Evolutionary conservation across 2,329 filamentous ascomycete genomes (phyloP).

Genomic region (Talaromyces sp.): DNA sequence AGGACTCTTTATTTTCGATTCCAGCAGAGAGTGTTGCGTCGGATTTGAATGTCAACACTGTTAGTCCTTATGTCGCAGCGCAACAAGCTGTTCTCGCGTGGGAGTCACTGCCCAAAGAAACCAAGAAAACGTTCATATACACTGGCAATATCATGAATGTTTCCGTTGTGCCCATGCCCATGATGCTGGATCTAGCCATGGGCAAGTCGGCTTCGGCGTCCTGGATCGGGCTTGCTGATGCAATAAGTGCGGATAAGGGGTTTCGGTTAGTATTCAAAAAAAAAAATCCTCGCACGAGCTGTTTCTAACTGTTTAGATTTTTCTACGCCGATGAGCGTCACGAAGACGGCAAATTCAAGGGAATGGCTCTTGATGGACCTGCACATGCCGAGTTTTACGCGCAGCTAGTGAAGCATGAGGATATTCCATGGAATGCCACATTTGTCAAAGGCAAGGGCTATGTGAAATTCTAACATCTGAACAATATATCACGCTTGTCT

Average conservation of each 20-base stretch:
- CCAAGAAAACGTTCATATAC: constrained; percentile 1
- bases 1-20: constrained; percentile 30
- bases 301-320: neutral
- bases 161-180: neutral
- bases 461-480: constrained; percentile 2
- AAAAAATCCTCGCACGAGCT: neutral
- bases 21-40: constrained; percentile 8
- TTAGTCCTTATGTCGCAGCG: constrained; percentile 8
- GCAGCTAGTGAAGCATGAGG: neutral
- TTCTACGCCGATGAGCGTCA: constrained; percentile 5
- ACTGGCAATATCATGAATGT: constrained; percentile 1
- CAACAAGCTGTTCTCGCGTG: constrained; percentile 11
- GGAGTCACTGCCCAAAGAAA: constrained; percentile 17
- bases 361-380: constrained; percentile 5
- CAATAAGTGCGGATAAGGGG: neutral
- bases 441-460: constrained; percentile 5
- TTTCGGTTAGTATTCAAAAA: neutral
- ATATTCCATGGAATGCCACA: constrained; percentile 2
- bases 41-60: constrained; percentile 8
- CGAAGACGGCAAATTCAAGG: constrained; percentile 7
- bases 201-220: neutral
- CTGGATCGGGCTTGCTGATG: neutral
- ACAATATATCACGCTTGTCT: no score
- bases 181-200: neutral
- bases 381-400: constrained; percentile 7